Conservation (phyloP, 768 basidiomycete species). For the Galerina sulciceps region DNA sequence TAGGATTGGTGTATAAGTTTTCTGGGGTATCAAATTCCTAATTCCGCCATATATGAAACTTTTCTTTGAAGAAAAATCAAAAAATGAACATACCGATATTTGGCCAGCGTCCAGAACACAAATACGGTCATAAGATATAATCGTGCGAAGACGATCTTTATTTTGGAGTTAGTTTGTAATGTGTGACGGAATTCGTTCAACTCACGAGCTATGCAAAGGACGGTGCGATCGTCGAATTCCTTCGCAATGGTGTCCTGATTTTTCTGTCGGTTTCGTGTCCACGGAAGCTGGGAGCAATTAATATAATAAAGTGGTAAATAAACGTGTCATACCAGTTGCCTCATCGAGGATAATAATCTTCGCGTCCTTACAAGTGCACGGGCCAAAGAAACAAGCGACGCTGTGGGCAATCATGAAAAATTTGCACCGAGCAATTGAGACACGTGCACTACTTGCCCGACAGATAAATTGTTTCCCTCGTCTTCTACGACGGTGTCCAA, state of each 20-base stretch:
- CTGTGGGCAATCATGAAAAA: constrained; percentile 32
- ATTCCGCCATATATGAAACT: too few species aligned
- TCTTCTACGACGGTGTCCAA: constrained; percentile 86
- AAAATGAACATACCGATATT: constrained; percentile 42
- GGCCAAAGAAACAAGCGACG: constrained; percentile 85
- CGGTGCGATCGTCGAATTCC: constrained; percentile 81
- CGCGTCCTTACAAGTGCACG: constrained; percentile 86
- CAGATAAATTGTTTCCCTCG: constrained; percentile 84
- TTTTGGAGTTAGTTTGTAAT: neutral
- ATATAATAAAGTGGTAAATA: neutral
- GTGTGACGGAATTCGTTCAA: constrained; percentile 10
- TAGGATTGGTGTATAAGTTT: constrained; percentile 54
- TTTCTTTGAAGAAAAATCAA: neutral
- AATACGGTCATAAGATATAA: constrained; percentile 85
- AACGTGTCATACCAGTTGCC: constrained; percentile 62
- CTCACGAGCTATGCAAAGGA: constrained; percentile 85
- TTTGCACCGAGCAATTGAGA: neutral
- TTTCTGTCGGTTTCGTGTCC: constrained; percentile 86
- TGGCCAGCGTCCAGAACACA: constrained; percentile 84
- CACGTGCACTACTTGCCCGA: constrained; percentile 54
- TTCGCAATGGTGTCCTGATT: constrained; percentile 89
- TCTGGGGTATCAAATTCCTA: constrained; percentile 83
- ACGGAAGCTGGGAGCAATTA: constrained; percentile 59
- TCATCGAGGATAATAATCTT: constrained; percentile 88
- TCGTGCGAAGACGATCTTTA: constrained; percentile 82